Evolutionary conservation across 2,329 filamentous ascomycete genomes (phyloP).

Genomic region (Colletotrichum sidae): DNA sequence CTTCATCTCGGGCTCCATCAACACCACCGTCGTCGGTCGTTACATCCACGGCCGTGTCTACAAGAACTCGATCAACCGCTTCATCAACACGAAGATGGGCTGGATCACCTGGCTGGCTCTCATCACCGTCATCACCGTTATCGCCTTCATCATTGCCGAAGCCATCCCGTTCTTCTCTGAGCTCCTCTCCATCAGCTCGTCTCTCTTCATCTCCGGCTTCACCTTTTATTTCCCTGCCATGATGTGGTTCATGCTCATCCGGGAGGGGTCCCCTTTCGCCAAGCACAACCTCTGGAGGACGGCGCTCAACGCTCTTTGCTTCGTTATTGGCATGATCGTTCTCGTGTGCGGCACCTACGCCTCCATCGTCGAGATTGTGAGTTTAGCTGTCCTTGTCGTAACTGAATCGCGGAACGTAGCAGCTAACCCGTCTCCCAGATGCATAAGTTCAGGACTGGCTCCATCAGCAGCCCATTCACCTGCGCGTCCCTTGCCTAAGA

Average conservation of each 20-base stretch:
- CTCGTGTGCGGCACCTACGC: constrained; percentile 49
- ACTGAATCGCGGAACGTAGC: not conserved
- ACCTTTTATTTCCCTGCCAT: constrained; percentile 57
- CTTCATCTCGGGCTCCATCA: constrained; percentile 79
- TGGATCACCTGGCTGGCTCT: constrained; percentile 70
- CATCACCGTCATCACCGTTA: constrained; percentile 66
- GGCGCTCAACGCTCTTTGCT: constrained; percentile 43
- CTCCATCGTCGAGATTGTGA: constrained; percentile 39
- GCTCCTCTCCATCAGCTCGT: constrained; percentile 67
- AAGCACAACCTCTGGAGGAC: constrained; percentile 44
- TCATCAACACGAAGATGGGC: constrained; percentile 60
- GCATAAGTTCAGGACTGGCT: constrained; percentile 34
- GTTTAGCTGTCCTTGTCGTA: not conserved
- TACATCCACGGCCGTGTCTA: constrained; percentile 60
- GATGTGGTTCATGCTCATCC: constrained; percentile 56
- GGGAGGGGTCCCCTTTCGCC: constrained; percentile 45
- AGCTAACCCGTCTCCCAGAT: constrained; percentile 16
- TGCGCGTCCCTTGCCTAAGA: constrained; percentile 32
- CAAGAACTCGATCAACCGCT: constrained; percentile 55
- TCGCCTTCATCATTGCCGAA: constrained; percentile 78
- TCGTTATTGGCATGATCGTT: constrained; percentile 47
- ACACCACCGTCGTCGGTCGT: constrained; percentile 61
- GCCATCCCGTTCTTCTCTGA: constrained; percentile 80
- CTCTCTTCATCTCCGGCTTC: constrained; percentile 59
- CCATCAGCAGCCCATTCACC: constrained; percentile 37